Evolutionary conservation across 371 early-diverging fungal genomes (phyloP).

Genomic region (Lichtheimia ornata): DNA sequence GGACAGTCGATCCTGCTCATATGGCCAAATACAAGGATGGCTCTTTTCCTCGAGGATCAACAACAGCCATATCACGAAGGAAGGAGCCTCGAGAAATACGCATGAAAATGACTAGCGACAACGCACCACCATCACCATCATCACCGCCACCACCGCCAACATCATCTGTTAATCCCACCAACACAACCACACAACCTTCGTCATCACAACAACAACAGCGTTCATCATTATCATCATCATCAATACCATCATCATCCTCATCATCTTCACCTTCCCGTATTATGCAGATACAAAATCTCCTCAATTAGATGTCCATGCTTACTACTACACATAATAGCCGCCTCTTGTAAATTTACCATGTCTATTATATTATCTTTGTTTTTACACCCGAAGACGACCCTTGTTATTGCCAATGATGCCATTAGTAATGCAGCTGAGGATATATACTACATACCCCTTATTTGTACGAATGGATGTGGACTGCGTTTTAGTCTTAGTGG

Average conservation of each 20-base stretch:
- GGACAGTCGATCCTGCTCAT: constrained; percentile 48
- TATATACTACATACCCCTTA: too few species aligned
- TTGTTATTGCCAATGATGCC: too few species aligned
- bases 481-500: too few species aligned
- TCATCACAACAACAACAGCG: neutral
- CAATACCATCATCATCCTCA: constrained; percentile 6
- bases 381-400: too few species aligned
- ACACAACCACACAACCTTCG: neutral
- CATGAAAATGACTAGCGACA: neutral
- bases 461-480: too few species aligned
- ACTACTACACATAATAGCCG: too few species aligned
- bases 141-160: neutral
- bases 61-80: constrained; percentile 4
- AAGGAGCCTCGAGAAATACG: constrained; percentile 13
- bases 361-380: too few species aligned
- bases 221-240: neutral
- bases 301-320: constrained; percentile 16
- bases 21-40: constrained; percentile 25
- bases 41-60: constrained; percentile 20
- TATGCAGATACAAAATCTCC: constrained; percentile 28
- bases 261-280: constrained; percentile 12
- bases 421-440: too few species aligned
- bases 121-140: neutral
- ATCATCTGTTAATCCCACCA: constrained; percentile 4
- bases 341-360: too few species aligned